These are phyloP conservation scores for Thraustochytrium sp. DNA, from an alignment of 352 stramenopile species.

Conservation along the genomic window DNA sequence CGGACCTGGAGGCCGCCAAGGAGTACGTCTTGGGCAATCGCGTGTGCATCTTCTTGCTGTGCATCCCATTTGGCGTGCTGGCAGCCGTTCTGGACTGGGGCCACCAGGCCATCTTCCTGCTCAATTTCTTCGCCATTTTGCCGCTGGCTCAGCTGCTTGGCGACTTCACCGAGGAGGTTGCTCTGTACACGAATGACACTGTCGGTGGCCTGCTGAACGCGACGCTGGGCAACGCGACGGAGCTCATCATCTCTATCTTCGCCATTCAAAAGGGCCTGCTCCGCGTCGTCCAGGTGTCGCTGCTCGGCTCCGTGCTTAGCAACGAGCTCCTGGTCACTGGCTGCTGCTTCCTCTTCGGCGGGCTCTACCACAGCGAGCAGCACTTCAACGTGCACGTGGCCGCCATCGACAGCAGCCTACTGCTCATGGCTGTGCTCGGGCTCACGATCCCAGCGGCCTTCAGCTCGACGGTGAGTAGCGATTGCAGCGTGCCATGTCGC, in stretches of 20 bases:
- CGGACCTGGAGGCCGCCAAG: neutral
- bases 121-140: slow-evolving; percentile 95
- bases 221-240: slow-evolving; percentile 94
- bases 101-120: slow-evolving; percentile 61
- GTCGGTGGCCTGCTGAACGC: slow-evolving; percentile 95
- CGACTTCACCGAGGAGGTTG: slow-evolving; percentile 92
- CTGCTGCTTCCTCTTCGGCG: slow-evolving; percentile 87
- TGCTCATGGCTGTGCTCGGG: slow-evolving; percentile 57
- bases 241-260: slow-evolving; percentile 91
- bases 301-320: slow-evolving; percentile 94
- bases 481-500: slow-evolving; percentile 39
- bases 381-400: slow-evolving; percentile 82
- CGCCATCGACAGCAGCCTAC: slow-evolving; percentile 62
- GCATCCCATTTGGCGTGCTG: slow-evolving; percentile 23
- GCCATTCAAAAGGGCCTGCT: slow-evolving; percentile 86
- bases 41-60: slow-evolving; percentile 2
- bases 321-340: slow-evolving; percentile 95
- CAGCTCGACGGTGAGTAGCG: neutral
- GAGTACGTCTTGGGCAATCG: slow-evolving; percentile 23
- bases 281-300: slow-evolving; percentile 88
- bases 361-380: slow-evolving; percentile 68
- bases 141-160: slow-evolving; percentile 89
- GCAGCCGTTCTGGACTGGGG: neutral
- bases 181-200: slow-evolving; percentile 90
- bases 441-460: slow-evolving; percentile 31